These are phyloP conservation scores for Fusarium bulbicola DNA, from an alignment of 2,329 filamentous ascomycete genomes.

Conservation along the genomic window DNA sequence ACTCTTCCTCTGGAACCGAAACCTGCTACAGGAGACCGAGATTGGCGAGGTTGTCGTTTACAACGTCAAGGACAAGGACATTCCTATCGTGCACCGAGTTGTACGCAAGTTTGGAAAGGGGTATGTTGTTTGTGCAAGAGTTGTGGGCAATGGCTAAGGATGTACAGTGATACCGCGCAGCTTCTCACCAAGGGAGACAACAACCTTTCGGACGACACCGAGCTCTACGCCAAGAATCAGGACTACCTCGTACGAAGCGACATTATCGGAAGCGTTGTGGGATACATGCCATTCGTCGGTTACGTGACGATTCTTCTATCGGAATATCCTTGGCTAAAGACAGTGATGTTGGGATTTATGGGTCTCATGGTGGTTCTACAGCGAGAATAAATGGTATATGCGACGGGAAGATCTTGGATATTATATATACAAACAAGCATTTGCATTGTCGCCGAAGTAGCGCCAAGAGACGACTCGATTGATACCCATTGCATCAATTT, in stretches of 20 bases:
- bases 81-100: constrained; percentile 95
- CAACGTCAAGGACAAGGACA: constrained; percentile 92
- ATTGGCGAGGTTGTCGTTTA: constrained; percentile 70
- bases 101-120: constrained; percentile 76
- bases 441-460: not conserved
- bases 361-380: constrained; percentile 92
- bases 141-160: not conserved
- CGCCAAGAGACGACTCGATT: constrained; percentile 6
- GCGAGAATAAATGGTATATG: constrained; percentile 69
- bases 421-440: not conserved
- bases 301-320: constrained; percentile 97
- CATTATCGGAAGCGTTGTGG: constrained; percentile 92
- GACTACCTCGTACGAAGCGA: constrained; percentile 87
- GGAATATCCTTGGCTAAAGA: constrained; percentile 97
- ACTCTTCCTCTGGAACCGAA: constrained; percentile 80
- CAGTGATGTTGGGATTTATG: constrained; percentile 93
- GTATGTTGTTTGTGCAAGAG: constrained; percentile 46
- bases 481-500: constrained; percentile 19
- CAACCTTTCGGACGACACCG: constrained; percentile 92
- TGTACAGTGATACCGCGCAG: constrained; percentile 63
- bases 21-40: constrained; percentile 63
- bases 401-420: not conserved
- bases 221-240: constrained; percentile 84
- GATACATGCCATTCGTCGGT: constrained; percentile 92
- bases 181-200: constrained; percentile 98